Evolutionary conservation across 495 filamentous ascomycete species (phyloP).

Genomic region (Immersiella caudata): DNA sequence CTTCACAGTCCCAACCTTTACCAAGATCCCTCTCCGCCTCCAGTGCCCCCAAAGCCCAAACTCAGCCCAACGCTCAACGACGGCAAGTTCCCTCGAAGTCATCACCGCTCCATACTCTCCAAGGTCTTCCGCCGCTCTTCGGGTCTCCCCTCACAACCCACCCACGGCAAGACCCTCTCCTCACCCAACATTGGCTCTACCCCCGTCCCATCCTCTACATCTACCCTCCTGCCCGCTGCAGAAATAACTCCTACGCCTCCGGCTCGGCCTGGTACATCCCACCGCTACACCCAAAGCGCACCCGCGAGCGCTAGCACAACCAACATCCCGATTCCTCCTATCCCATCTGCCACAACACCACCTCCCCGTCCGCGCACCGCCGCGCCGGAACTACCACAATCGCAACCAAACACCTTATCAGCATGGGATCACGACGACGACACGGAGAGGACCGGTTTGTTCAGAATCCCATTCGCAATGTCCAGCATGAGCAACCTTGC

Average conservation of each 20-base stretch:
- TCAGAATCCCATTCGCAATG: constrained; percentile 13
- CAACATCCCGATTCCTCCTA: not conserved
- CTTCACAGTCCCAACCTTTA: not conserved
- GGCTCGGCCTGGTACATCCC: not conserved
- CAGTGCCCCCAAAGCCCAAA: constrained; percentile 1
- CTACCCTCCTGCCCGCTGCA: not conserved
- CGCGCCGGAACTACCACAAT: not conserved
- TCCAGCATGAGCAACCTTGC: constrained; percentile 11
- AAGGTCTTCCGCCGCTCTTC: constrained; percentile 21
- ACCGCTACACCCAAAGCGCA: constrained; percentile 5
- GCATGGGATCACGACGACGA: not conserved
- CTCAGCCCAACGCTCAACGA: not conserved
- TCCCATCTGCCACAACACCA: not conserved
- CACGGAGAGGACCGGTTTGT: not conserved
- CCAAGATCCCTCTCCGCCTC: not conserved
- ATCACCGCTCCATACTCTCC: constrained; percentile 23
- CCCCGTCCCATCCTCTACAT: not conserved
- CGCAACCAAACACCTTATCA: not conserved
- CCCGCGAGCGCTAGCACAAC: not conserved
- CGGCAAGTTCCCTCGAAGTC: not conserved
- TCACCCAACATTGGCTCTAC: not conserved
- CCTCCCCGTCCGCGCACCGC: not conserved
- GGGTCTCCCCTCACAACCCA: not conserved
- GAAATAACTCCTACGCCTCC: not conserved
- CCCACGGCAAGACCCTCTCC: not conserved